Conservation (phyloP, 2,329 filamentous ascomycete species). For the Aspergillus sp. region DNA sequence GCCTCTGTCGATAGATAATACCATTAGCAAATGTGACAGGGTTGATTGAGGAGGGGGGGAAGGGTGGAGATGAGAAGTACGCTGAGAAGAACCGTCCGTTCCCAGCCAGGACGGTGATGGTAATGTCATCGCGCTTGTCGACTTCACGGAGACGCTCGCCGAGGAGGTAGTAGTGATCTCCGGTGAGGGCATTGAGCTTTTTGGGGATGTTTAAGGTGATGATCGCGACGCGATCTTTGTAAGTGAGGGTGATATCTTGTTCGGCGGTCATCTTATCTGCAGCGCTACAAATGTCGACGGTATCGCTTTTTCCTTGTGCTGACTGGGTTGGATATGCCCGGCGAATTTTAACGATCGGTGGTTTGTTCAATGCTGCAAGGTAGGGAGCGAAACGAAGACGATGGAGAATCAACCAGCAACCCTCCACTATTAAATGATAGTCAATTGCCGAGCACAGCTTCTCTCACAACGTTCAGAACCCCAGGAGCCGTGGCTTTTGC, state of each 20-base stretch:
- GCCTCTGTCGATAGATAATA: constrained; percentile 54
- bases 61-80: constrained; percentile 47
- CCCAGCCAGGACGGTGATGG: constrained; percentile 79
- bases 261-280: constrained; percentile 14
- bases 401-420: constrained; percentile 7
- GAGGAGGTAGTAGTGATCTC: constrained; percentile 74
- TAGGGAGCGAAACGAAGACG: background rate
- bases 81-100: constrained; percentile 84
- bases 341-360: background rate
- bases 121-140: constrained; percentile 75
- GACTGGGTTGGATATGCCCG: background rate
- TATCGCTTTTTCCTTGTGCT: background rate
- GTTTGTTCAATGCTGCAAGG: background rate
- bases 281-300: too few relatives aligned
- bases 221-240: constrained; percentile 70
- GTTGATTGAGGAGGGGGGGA: too few relatives aligned
- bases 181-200: constrained; percentile 82
- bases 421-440: constrained; percentile 3
- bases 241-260: constrained; percentile 59
- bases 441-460: background rate
- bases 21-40: background rate
- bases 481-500: constrained; percentile 6
- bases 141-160: constrained; percentile 73
- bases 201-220: constrained; percentile 81
- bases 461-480: background rate